Evolutionary conservation across 495 filamentous ascomycete genomes (phyloP).

Genomic region (Podospora didyma): DNA sequence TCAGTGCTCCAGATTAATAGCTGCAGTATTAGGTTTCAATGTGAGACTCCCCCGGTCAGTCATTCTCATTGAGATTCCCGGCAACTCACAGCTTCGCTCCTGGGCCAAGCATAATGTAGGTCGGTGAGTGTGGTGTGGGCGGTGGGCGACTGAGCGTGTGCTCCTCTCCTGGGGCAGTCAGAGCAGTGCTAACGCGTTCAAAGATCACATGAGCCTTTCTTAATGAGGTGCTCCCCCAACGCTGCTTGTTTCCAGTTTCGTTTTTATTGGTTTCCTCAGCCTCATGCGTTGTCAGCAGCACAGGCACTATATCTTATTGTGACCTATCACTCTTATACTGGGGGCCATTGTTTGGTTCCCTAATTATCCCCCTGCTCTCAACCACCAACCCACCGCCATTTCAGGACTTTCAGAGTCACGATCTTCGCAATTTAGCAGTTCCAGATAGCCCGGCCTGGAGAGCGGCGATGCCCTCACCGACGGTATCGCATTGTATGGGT

Average conservation of each 20-base stretch:
- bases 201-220: conserved; percentile 15
- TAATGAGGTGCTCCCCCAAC: conserved; percentile 11
- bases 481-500: background rate
- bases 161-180: no score
- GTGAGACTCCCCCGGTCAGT: background rate
- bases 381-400: background rate
- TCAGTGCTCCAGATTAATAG: background rate
- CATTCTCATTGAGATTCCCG: no score
- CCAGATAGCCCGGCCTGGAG: background rate
- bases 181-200: conserved; percentile 1
- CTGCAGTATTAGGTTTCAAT: background rate
- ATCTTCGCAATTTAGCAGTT: no score
- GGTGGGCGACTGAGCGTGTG: no score
- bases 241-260: background rate
- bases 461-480: background rate
- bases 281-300: conserved; percentile 1
- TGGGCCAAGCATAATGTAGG: no score
- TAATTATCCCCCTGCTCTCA: background rate
- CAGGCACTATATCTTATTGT: background rate
- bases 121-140: no score
- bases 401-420: no score
- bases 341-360: background rate
- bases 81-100: background rate
- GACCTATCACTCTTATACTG: conserved; percentile 2
- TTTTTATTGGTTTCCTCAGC: background rate